Conservation (phyloP, 2,329 filamentous ascomycete genomes). For the Beauveria caledonica region DNA sequence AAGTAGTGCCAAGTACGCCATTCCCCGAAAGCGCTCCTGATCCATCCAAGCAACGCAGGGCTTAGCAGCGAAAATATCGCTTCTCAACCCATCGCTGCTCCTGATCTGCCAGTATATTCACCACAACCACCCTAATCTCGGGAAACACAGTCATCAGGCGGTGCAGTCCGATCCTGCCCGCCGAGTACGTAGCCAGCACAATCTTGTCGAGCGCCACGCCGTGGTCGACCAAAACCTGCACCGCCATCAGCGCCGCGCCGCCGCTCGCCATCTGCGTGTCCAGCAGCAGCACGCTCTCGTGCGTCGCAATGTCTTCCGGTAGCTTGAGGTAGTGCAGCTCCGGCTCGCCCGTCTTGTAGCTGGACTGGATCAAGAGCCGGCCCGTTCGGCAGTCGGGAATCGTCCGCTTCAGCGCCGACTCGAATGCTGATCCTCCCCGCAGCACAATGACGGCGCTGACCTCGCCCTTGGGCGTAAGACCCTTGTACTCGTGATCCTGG, state of each 20-base stretch:
- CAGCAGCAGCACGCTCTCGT: constrained; percentile 76
- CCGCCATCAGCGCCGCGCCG: constrained; percentile 81
- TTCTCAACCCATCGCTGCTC: constrained; percentile 87
- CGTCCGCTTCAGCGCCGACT: constrained; percentile 79
- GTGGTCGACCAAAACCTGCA: constrained; percentile 90
- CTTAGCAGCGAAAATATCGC: constrained; percentile 78
- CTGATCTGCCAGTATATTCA: constrained; percentile 69
- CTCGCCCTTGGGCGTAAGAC: constrained; percentile 61
- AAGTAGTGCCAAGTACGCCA: neutral
- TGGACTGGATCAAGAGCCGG: constrained; percentile 83
- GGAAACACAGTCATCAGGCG: constrained; percentile 84
- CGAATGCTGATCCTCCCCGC: constrained; percentile 80
- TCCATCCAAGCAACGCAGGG: neutral
- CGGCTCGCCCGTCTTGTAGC: constrained; percentile 75
- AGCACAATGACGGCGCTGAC: constrained; percentile 83
- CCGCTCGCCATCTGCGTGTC: constrained; percentile 95
- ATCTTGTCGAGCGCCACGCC: constrained; percentile 79
- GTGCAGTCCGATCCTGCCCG: constrained; percentile 75
- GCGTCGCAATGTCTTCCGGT: constrained; percentile 60
- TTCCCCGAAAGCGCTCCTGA: neutral
- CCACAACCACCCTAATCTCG: constrained; percentile 76
- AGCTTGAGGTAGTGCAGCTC: constrained; percentile 86
- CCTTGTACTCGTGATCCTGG: constrained; percentile 58
- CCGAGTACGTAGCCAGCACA: constrained; percentile 87
- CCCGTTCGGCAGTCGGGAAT: constrained; percentile 90